Conservation (phyloP, 352 stramenopile genomes). For the Phytophthora chlamydospora region DNA sequence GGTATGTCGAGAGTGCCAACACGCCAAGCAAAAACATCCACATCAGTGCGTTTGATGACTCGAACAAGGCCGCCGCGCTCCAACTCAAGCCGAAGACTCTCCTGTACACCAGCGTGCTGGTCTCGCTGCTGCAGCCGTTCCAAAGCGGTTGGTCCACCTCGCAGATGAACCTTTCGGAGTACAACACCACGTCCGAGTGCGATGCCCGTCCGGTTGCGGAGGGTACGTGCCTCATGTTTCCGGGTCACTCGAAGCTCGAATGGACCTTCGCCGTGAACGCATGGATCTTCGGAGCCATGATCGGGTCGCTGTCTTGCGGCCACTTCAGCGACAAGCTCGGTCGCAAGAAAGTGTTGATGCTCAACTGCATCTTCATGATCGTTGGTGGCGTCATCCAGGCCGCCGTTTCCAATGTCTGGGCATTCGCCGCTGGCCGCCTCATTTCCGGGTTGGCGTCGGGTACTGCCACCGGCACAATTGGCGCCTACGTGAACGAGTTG, state of each 20-base stretch:
- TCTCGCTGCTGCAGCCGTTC: constrained; percentile 38
- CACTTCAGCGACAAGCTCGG: constrained; percentile 31
- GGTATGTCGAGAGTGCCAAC: constrained; percentile 8
- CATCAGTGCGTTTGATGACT: constrained; percentile 10
- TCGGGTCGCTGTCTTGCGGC: constrained; percentile 18
- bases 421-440: constrained; percentile 17
- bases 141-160: constrained; percentile 51
- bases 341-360: constrained; percentile 20
- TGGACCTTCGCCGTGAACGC: constrained; percentile 11
- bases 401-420: constrained; percentile 15
- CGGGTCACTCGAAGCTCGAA: constrained; percentile 10
- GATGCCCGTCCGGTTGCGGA: constrained; percentile 9
- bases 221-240: constrained; percentile 20
- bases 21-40: constrained; percentile 7
- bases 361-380: constrained; percentile 43
- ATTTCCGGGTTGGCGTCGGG: constrained; percentile 15
- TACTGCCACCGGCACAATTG: constrained; percentile 15
- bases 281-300: constrained; percentile 20
- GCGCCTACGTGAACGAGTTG: constrained; percentile 22
- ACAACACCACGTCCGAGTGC: constrained; percentile 24
- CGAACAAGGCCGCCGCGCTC: constrained; percentile 13
- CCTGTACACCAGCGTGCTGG: constrained; percentile 41
- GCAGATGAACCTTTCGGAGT: constrained; percentile 12
- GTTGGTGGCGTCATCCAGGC: constrained; percentile 31
- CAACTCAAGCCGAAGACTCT: constrained; percentile 27